Evolutionary conservation across 2,329 filamentous ascomycete genomes (phyloP).

Genomic region (Venturiaceae sp.): DNA sequence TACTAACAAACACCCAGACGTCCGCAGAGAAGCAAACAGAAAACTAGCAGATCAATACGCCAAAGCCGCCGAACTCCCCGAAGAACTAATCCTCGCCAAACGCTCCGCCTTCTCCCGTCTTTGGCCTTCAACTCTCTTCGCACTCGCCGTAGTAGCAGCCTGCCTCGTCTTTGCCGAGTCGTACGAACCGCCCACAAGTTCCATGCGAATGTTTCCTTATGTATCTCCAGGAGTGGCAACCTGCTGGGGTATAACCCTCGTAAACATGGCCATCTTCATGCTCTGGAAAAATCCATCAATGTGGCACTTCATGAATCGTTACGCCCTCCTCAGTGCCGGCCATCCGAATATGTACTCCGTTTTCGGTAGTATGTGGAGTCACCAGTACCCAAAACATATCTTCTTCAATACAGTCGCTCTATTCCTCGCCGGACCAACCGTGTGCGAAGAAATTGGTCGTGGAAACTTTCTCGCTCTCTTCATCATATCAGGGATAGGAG

Average conservation of each 20-base stretch:
- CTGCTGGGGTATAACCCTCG: conserved; percentile 41
- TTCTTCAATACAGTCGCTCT: neutral
- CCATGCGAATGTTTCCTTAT: conserved; percentile 25
- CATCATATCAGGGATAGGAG: conserved; percentile 46
- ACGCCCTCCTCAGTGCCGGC: conserved; percentile 52
- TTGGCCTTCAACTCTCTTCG: conserved; percentile 24
- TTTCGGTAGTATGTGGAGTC: conserved; percentile 52
- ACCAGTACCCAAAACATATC: conserved; percentile 29
- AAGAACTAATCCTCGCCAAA: neutral
- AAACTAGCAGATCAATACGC: neutral
- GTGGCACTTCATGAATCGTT: conserved; percentile 44
- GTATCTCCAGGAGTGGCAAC: conserved; percentile 52
- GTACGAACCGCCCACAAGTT: conserved; percentile 20
- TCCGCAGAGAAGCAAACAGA: neutral
- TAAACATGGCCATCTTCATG: conserved; percentile 43
- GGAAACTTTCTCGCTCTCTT: conserved; percentile 62
- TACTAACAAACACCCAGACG: neutral
- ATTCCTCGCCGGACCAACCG: neutral
- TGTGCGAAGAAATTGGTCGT: conserved; percentile 54
- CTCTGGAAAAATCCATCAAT: conserved; percentile 49
- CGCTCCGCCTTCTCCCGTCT: conserved; percentile 18
- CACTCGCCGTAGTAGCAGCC: conserved; percentile 15
- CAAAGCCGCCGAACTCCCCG: neutral
- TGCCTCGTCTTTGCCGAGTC: conserved; percentile 20
- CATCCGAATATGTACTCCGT: conserved; percentile 46